Conservation (phyloP, 1,139 yeast genomes). For the Candida sanyaensis region DNA sequence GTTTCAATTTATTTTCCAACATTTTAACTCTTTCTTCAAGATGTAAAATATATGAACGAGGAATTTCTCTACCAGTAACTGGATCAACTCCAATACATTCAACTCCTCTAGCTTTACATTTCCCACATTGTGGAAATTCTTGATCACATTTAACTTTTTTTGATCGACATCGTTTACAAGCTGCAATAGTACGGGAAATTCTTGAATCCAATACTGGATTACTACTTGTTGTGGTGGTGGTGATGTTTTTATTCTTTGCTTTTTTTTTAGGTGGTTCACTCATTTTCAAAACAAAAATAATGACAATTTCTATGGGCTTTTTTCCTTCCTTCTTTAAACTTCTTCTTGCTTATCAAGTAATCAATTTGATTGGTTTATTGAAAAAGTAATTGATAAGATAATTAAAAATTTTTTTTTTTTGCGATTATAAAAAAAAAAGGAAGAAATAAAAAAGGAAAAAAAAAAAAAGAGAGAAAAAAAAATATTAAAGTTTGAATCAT, state of each 20-base stretch:
- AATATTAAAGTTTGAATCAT: too few relatives aligned
- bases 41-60: conserved; percentile 75
- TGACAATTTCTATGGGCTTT: too few relatives aligned
- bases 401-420: too few relatives aligned
- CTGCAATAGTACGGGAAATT: conserved; percentile 63
- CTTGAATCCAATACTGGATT: conserved; percentile 14
- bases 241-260: neutral
- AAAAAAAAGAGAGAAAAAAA: too few relatives aligned
- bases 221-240: too few relatives aligned
- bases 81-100: conserved; percentile 86
- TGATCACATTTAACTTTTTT: conserved; percentile 86
- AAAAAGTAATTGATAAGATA: too few relatives aligned
- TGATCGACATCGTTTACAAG: conserved; percentile 79
- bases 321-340: neutral
- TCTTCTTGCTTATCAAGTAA: too few relatives aligned
- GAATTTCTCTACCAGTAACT: conserved; percentile 83
- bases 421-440: too few relatives aligned
- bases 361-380: too few relatives aligned
- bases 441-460: too few relatives aligned
- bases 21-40: conserved; percentile 64
- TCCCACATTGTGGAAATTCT: conserved; percentile 74
- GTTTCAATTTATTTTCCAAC: conserved; percentile 52
- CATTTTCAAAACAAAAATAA: neutral
- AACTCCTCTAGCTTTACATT: conserved; percentile 65
- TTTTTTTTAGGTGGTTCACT: conserved; percentile 7